Base-by-base conservation (phyloP, 257 asterid species). In the Coffea eugenioides region DNA sequence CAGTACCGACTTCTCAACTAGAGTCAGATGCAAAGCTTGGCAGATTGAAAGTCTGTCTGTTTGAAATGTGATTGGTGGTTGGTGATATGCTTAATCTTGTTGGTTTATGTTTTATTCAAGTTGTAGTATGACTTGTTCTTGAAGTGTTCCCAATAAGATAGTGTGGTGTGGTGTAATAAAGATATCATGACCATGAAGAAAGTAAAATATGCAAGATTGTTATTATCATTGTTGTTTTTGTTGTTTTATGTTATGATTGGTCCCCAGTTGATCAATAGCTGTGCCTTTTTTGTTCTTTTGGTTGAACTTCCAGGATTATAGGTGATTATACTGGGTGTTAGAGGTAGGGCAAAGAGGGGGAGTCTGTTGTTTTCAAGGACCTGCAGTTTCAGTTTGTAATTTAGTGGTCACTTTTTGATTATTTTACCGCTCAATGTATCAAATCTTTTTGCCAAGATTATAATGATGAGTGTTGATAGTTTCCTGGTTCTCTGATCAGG, bases 401-500 rank as follows among this genome's bases (percentile, higher is more conserved):
- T 52, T 10, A 56, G 34, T 20, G 8, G 51, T 43, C 21, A n/a
- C 8, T n/a, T 10, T 66, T 23, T 45, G 64, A n/a, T 25, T 39
- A 57, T 69, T 39, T 9, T 43, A 16, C 20, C 61, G 21, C 12
- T 43, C 71, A 36, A 6, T 34, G 18, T 31, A 31, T 18, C 20
- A 43, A 25, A 6, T 71, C 34, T 23, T 71, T 71, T 48, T 52
- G 36, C 69, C 61, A 14, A 7, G 21, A 23, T 36, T 73, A 20
- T n/a, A 10, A 61, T 48, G 76, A 39, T 71, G 20, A 66, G 27
- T 51, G 51, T 3, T 67, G 20, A 51, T 59, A 25, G 2, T 7
- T 61, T 39, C 68, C 74, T 80, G 79, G 27, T 76, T 74, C 83
- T 51, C 73, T 69, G 25, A 83, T 77, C 89, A 94, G 98, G 98